Percentiles rank a stretch among this genome's conserved stretches.
Evolutionary conservation across 1,139 yeast genomes (phyloP).

Genomic region (Saccharomyces uvarum): DNA sequence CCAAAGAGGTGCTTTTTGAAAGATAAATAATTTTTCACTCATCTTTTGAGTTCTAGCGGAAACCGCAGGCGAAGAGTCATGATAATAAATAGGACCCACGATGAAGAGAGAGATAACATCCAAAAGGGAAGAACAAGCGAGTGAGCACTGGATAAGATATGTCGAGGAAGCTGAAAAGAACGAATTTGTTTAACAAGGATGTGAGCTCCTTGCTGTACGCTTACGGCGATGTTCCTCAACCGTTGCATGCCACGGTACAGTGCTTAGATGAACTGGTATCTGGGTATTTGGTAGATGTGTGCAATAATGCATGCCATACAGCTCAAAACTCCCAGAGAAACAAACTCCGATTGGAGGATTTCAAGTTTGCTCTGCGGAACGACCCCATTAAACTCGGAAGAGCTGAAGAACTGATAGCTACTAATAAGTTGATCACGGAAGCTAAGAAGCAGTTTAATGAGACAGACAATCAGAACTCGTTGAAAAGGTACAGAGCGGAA

Average conservation of each 20-base stretch:
- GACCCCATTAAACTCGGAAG: conserved; percentile 83
- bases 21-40: background rate
- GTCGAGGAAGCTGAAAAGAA: conserved; percentile 32
- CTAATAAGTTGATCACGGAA: conserved; percentile 66
- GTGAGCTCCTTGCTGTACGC: conserved; percentile 73
- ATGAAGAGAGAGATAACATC: background rate
- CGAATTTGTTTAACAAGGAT: conserved; percentile 52
- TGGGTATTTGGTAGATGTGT: conserved; percentile 65
- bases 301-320: conserved; percentile 43
- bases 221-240: conserved; percentile 77
- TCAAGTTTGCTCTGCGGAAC: conserved; percentile 73
- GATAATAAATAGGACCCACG: background rate
- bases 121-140: background rate
- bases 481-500: conserved; percentile 30
- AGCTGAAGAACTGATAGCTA: conserved; percentile 66
- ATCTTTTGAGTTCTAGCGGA: background rate
- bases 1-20: background rate
- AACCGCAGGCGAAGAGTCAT: conserved; percentile 1
- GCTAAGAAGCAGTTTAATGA: conserved; percentile 81
- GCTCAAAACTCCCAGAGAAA: conserved; percentile 51
- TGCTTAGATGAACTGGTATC: conserved; percentile 78
- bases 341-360: conserved; percentile 79
- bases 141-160: conserved; percentile 8
- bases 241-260: conserved; percentile 68
- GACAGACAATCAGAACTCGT: conserved; percentile 41